Percentiles rank a stretch among this genome's conserved stretches.
phyloP scores from a whole-genome alignment of 2,329 filamentous ascomycete genomes.

The Aureobasidium sp. region DNA sequence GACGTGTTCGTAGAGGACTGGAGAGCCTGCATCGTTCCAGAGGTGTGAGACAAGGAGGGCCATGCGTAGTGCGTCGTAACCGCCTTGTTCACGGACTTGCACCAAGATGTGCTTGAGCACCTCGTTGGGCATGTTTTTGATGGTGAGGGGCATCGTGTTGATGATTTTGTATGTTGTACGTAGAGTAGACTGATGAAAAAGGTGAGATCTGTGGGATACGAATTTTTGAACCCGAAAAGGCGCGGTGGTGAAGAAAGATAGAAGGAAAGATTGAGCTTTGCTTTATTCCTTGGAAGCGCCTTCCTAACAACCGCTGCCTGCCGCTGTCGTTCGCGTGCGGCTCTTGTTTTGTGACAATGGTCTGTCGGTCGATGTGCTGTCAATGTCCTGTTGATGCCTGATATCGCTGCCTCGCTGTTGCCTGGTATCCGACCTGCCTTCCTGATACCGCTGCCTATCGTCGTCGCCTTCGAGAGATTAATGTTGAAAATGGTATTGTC shows the following conservation, averaged over 20 bases:
- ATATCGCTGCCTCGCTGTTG: neutral
- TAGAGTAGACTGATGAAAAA: neutral
- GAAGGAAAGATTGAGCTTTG: neutral
- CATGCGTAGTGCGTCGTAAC: neutral
- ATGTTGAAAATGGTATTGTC: no score
- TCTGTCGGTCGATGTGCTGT: neutral
- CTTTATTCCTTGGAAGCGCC: neutral
- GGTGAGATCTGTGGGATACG: neutral
- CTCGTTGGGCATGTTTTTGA: neutral
- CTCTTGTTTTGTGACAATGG: neutral
- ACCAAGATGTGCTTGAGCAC: neutral
- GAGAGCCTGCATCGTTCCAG: neutral
- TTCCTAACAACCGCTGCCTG: neutral
- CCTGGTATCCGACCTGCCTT: no score
- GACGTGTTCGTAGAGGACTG: constrained; percentile 4
- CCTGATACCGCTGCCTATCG: neutral
- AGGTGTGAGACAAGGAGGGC: neutral
- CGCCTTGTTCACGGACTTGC: neutral
- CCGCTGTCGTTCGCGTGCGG: neutral
- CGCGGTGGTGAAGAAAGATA: neutral
- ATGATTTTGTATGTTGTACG: neutral
- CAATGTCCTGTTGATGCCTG: neutral
- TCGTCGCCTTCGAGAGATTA: no score
- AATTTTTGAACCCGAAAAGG: neutral
- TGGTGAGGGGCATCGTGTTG: neutral